Percentiles rank a stretch among this genome's conserved stretches.
These are phyloP conservation scores for Staphylotrichum tortipilum DNA, from an alignment of 495 filamentous ascomycete genomes.

Conservation along the genomic window DNA sequence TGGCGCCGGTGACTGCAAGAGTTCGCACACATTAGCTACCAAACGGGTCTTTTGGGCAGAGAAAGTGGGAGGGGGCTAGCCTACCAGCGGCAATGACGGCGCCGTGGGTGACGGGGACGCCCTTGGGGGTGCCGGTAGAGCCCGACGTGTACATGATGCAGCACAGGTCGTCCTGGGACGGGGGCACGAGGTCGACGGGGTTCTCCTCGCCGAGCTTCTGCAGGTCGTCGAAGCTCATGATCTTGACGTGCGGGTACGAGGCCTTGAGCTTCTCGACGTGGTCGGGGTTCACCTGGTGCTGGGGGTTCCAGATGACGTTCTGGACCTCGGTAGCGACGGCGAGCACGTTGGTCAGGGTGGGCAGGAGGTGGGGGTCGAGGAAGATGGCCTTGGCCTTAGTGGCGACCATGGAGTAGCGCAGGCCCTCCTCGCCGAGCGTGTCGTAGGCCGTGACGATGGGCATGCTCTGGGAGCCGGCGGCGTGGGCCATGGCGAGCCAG, in stretches of 20 bases:
- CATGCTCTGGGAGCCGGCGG: conserved; percentile 49
- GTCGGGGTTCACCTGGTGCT: conserved; percentile 62
- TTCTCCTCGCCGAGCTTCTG: conserved; percentile 75
- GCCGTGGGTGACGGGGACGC: conserved; percentile 81
- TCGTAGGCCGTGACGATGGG: conserved; percentile 66
- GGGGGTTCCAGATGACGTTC: conserved; percentile 83
- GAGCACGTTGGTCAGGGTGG: conserved; percentile 71
- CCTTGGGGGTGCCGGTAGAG: conserved; percentile 94
- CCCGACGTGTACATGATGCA: conserved; percentile 99
- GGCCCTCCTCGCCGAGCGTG: conserved; percentile 86
- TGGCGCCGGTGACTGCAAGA: conserved; percentile 72
- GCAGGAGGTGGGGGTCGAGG: conserved; percentile 75
- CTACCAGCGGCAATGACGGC: conserved; percentile 82
- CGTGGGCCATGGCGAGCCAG: conserved; percentile 63
- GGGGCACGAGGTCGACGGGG: conserved; percentile 70
- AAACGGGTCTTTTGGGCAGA: not conserved
- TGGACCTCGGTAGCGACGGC: conserved; percentile 70
- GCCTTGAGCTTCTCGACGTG: conserved; percentile 74
- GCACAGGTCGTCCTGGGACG: conserved; percentile 77
- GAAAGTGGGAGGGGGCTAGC: conserved; percentile 13
- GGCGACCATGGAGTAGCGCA: conserved; percentile 84
- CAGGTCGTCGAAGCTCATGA: conserved; percentile 81
- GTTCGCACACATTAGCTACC: conserved; percentile 7
- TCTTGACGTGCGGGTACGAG: conserved; percentile 57
- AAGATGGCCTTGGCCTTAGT: conserved; percentile 84